Evolutionary conservation across 2,329 filamentous ascomycete species (phyloP), one percentile per base, ranked within the genome.

Genomic region (Amesomyces nigricolor): DNA sequence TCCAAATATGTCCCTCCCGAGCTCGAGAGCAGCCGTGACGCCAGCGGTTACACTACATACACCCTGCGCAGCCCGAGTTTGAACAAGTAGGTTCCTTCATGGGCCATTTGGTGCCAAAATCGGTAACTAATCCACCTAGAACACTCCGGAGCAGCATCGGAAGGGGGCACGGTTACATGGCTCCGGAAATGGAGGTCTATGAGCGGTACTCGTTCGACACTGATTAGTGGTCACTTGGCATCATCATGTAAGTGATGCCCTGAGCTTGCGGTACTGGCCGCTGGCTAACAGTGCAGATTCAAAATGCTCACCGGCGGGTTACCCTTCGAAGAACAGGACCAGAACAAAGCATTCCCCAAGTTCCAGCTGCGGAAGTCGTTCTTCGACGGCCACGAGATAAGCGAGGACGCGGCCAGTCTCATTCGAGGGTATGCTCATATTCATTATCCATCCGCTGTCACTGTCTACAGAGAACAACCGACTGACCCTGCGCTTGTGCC

Each of bases 141-240:
- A 13, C 32, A 35, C 7, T 10, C 32, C 11, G 8, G 11, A 13
- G 32, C 32, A 3, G 32, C 32, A 35, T 35, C 32, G 32, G 32
- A 4, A 35, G 22, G 22, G 22, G 22, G 9, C 32, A 13, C 32
- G 8, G 32, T 13, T 35, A 99, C 71, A 97, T 97, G 68, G 94
- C 94, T 0, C 94, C 94, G 2, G 94, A 99, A 70, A 96, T 97
- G 65, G 96, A 97, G 72, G 94, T 89, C 47, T 91, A 91, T 16
- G 88, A 95, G 66, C 92, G 92, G 49, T 97, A 99, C 75, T 89
- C 90, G 54, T 96, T 91, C 67, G 87, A 95, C 68, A 97, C 92
- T 70, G 94, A 99, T 77, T 99, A 92, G 94, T 99, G 94, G 94
- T 95, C 89, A 19, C 81, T 97, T 47, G 94, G 94, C 52, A 96